phyloP scores from a whole-genome alignment of 257 asterid genomes.

The Gentiana macrophylla region DNA sequence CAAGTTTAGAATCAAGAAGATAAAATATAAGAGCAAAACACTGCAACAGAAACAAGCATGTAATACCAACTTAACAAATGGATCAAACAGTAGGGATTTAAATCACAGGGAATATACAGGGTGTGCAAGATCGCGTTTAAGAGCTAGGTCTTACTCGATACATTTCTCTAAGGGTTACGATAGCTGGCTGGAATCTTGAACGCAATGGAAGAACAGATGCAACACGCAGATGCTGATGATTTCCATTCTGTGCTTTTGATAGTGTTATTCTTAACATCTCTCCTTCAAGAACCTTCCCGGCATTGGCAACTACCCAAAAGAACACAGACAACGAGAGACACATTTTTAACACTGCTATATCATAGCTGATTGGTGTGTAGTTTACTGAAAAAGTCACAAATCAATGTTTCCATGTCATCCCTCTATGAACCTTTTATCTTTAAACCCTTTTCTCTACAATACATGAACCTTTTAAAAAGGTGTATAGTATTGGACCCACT shows the following conservation, averaged over 20 bases:
- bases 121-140: conserved; percentile 4
- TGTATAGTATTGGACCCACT: too few species aligned
- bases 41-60: not conserved
- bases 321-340: conserved; percentile 1
- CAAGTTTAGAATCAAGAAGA: too few species aligned
- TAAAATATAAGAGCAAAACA: not conserved
- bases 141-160: conserved; percentile 25
- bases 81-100: not conserved
- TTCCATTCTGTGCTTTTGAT: conserved; percentile 71
- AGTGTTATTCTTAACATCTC: conserved; percentile 68
- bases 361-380: too few species aligned
- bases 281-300: conserved; percentile 60
- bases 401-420: too few species aligned
- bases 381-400: too few species aligned
- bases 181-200: conserved; percentile 60
- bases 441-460: too few species aligned
- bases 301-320: conserved; percentile 31
- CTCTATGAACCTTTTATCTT: too few species aligned
- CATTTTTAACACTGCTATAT: too few species aligned
- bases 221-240: conserved; percentile 76
- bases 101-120: not conserved
- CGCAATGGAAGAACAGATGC: conserved; percentile 58
- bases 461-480: too few species aligned
- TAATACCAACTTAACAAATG: not conserved
- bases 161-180: conserved; percentile 44